Percentiles rank a stretch among this genome's conserved stretches.
phyloP scores from a whole-genome alignment of 768 basidiomycete species.

The Tylopilus sp. region DNA sequence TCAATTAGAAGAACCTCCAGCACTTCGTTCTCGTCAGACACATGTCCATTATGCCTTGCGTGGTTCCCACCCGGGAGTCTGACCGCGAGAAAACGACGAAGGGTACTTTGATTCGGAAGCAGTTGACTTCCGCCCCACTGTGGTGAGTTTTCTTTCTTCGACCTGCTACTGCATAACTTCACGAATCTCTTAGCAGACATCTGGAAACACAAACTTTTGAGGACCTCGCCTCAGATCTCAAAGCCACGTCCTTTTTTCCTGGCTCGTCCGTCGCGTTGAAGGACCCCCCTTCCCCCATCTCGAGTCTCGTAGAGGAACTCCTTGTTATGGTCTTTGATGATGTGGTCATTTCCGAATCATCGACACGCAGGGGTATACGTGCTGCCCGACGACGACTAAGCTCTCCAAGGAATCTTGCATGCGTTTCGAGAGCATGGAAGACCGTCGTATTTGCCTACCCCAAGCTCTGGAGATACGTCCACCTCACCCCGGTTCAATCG shows the following conservation, averaged over 20 bases:
- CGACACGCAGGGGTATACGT: neutral
- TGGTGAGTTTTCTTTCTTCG: constrained; percentile 1
- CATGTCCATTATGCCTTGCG: neutral
- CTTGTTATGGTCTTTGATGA: constrained; percentile 20
- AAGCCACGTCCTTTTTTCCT: neutral
- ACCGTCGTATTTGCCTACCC: constrained; percentile 15
- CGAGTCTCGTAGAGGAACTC: constrained; percentile 16
- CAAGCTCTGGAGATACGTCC: constrained; percentile 18
- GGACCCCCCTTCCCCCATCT: constrained; percentile 4
- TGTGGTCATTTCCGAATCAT: constrained; percentile 10
- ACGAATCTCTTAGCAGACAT: neutral
- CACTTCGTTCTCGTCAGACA: neutral
- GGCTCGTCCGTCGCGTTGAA: neutral
- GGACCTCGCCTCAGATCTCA: neutral
- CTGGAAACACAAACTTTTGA: neutral
- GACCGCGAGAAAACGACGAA: neutral
- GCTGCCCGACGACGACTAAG: neutral
- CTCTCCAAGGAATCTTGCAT: constrained; percentile 14
- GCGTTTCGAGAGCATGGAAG: constrained; percentile 17
- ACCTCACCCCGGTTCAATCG: constrained; percentile 16
- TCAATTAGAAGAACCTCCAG: no score
- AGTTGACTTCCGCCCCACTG: neutral
- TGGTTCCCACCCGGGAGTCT: neutral
- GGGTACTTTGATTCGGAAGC: neutral
- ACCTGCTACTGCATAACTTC: neutral